Percentiles rank a stretch among this genome's conserved stretches.
phyloP scores from a whole-genome alignment of 352 stramenopile genomes.

The Pythium guiyangense region DNA sequence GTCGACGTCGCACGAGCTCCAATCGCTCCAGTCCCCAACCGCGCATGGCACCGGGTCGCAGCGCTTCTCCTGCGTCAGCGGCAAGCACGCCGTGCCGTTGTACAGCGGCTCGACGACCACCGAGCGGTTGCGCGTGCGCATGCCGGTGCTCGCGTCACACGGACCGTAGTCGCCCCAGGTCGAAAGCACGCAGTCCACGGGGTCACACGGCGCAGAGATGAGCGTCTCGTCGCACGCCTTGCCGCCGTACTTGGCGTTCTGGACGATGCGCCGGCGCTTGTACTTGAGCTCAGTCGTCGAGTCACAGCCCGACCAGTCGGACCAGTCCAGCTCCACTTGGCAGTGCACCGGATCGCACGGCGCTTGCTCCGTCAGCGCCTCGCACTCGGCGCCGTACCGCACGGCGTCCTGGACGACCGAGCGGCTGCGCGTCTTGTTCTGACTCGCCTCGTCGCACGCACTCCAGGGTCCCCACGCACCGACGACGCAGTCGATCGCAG shows the following conservation, averaged over 20 bases:
- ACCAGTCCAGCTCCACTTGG: conserved; percentile 21
- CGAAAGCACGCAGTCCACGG: conserved; percentile 38
- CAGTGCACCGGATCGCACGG: conserved; percentile 17
- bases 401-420: conserved; percentile 18
- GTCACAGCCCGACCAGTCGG: conserved; percentile 39
- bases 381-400: conserved; percentile 25
- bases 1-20: conserved; percentile 50
- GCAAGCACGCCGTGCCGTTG: conserved; percentile 27
- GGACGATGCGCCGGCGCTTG: conserved; percentile 27
- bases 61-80: conserved; percentile 29
- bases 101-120: conserved; percentile 32
- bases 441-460: conserved; percentile 21
- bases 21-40: conserved; percentile 35
- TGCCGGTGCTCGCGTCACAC: conserved; percentile 34
- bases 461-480: conserved; percentile 23
- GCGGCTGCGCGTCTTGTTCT: conserved; percentile 22
- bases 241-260: conserved; percentile 29
- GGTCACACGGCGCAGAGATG: conserved; percentile 34
- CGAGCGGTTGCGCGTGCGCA: conserved; percentile 28
- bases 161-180: conserved; percentile 35
- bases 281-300: conserved; percentile 26
- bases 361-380: conserved; percentile 23
- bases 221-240: conserved; percentile 20
- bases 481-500: conserved; percentile 41
- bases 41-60: conserved; percentile 44